These are phyloP conservation scores for Rhodotorula mucilaginosa DNA, from an alignment of 1,284 basidiomycete genomes.

Conservation along the genomic window DNA sequence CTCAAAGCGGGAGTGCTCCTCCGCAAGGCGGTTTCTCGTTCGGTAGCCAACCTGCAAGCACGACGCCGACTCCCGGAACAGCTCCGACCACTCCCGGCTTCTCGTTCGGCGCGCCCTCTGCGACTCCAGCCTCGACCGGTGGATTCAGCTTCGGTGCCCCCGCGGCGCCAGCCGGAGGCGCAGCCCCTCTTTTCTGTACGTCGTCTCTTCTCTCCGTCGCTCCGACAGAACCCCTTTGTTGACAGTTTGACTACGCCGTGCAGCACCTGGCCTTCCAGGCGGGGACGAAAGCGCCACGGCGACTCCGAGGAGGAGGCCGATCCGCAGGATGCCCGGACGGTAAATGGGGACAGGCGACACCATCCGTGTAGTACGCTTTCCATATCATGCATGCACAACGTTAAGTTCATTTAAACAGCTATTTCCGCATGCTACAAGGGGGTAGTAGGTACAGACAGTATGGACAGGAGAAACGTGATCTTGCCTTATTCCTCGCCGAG, in stretches of 20 bases:
- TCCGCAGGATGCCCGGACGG: not conserved
- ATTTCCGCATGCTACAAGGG: too few relatives aligned
- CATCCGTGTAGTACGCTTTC: too few relatives aligned
- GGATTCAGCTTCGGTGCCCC: constrained; percentile 4
- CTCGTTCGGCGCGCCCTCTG: constrained; percentile 1
- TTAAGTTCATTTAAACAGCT: too few relatives aligned
- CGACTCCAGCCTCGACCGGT: not conserved
- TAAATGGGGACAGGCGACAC: not conserved
- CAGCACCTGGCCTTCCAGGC: not conserved
- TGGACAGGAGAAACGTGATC: not conserved
- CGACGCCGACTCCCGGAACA: not conserved
- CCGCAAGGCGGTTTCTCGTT: constrained; percentile 5
- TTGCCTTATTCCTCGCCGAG: too few relatives aligned
- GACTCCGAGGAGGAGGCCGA: not conserved
- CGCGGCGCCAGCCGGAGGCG: not conserved
- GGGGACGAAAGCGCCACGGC: not conserved
- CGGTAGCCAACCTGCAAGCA: not conserved
- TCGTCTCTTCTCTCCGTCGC: not conserved
- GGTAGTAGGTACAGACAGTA: not conserved
- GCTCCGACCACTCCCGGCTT: not conserved
- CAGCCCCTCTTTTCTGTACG: not conserved
- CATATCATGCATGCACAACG: too few relatives aligned
- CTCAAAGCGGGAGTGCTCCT: not conserved
- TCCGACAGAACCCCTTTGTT: too few relatives aligned
- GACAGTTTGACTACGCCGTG: too few relatives aligned